phyloP scores from a whole-genome alignment of 2,329 filamentous ascomycete genomes.

The Fusarium torulosum region DNA sequence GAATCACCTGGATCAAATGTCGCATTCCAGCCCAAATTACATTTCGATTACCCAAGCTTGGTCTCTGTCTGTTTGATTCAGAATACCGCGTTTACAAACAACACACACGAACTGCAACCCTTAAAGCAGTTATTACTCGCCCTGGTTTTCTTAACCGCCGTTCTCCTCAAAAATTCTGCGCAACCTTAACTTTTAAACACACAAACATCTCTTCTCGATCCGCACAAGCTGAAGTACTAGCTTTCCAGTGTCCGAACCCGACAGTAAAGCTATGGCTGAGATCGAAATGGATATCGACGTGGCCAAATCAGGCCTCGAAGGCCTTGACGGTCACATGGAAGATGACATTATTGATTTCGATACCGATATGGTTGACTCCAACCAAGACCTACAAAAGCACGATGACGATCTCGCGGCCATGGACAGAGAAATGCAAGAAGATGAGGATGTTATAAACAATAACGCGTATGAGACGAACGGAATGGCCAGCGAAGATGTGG shows the following conservation, averaged over 20 bases:
- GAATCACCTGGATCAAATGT: slow-evolving; percentile 43
- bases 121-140: neutral
- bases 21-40: slow-evolving; percentile 38
- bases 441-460: slow-evolving; percentile 36
- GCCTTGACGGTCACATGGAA: slow-evolving; percentile 44
- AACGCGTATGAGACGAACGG: slow-evolving; percentile 38
- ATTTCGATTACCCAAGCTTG: slow-evolving; percentile 23
- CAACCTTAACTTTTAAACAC: neutral
- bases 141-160: neutral
- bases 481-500: slow-evolving; percentile 40
- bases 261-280: slow-evolving; percentile 44
- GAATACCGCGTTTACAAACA: slow-evolving; percentile 19
- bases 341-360: slow-evolving; percentile 57
- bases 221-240: neutral
- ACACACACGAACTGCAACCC: slow-evolving; percentile 2
- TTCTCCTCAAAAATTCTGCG: neutral
- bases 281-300: slow-evolving; percentile 53
- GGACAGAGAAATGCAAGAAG: slow-evolving; percentile 40
- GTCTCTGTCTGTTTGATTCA: slow-evolving; percentile 38
- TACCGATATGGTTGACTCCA: slow-evolving; percentile 50
- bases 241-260: neutral
- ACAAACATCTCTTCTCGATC: neutral
- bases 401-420: slow-evolving; percentile 8
- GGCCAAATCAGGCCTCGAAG: slow-evolving; percentile 43
- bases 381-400: slow-evolving; percentile 25